Base-by-base conservation (phyloP, 2,329 filamentous ascomycete species). In the Diaporthe vaccinii region DNA sequence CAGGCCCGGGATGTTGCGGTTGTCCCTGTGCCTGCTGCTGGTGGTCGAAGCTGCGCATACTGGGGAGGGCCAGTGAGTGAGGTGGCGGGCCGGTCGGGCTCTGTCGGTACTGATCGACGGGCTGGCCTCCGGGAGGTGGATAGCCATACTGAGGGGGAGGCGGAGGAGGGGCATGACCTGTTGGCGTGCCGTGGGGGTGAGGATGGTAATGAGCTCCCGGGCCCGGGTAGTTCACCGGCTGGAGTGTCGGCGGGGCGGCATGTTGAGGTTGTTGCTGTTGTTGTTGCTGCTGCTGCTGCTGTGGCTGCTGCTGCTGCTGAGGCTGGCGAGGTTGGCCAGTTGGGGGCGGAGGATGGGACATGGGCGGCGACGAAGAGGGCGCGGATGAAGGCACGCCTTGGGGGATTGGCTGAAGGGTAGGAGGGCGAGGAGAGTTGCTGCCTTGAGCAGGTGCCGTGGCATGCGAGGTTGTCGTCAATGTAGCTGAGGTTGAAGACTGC, bases 41-140 rank as follows among this genome's bases (percentile, higher is more conserved):
- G 22, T 75, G 65, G 28, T 79, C 80, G 14, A 80, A 77, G 59
- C 75, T 79, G 31, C 79, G 77, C 79, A 81, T 80, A 74, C 80
- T 80, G 57, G 80, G 80, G 34, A 81, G 74, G 3, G 79, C 76
- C 25, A 78, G 72, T 28, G 78, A 62, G 34, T 74, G 75, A 36
- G 75, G 76, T 4, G 74, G 75, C 10, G 76, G 62, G 22, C 53
- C 58, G 12, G 78, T 78, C 25, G 78, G 74, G 25, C 73, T 75
- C 51, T 75, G 31, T 28, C 75, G 78, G 70, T 79, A 80, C 22
- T 79, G 75, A 17, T 80, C 79, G 51, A 76, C 74, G 41, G 74
- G 55, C 44, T 77, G 70, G 55, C 73, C 71, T 28, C 59, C 62
- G 71, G 72, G 74, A 49, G 67, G 70, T 15, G 73, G 55, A 53